A percentile compares a stretch with the other conserved stretches of the same genome.
Evolutionary conservation across 306 rosid species (phyloP).

Genomic region (Glycyrrhiza uralensis): DNA sequence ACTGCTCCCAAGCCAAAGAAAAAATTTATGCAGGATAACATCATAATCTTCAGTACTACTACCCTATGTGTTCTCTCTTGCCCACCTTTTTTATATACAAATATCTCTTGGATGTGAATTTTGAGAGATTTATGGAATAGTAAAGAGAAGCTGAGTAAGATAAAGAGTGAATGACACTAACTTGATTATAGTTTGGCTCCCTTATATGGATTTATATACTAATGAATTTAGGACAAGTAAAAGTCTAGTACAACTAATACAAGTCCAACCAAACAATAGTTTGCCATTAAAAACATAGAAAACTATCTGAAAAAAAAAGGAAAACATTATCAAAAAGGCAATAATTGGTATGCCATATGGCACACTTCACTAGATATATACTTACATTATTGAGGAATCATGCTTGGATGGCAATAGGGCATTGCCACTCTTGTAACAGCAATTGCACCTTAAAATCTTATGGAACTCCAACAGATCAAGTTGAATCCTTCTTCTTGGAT

Average conservation of each 20-base stretch:
- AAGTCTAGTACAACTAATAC: not conserved
- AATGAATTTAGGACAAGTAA: constrained; percentile 11
- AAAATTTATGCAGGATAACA: not conserved
- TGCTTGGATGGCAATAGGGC: constrained; percentile 61
- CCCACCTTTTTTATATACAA: not conserved
- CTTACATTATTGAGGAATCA: constrained; percentile 91
- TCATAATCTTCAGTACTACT: not conserved
- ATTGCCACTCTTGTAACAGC: constrained; percentile 63
- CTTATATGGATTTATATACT: not conserved
- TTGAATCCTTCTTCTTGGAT: constrained; percentile 88
- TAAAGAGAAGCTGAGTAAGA: not conserved
- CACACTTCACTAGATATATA: not conserved
- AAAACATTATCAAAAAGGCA: not conserved
- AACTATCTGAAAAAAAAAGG: not conserved
- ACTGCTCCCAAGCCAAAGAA: not conserved
- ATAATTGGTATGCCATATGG: not conserved
- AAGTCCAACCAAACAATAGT: not conserved
- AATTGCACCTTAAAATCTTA: constrained; percentile 63
- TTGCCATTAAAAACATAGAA: not conserved
- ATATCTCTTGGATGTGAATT: not conserved
- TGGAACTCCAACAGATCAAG: constrained; percentile 78
- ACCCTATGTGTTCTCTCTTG: not conserved
- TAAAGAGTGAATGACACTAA: not conserved
- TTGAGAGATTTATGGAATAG: not conserved
- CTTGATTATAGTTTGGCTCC: constrained; percentile 12